Conservation (phyloP, 208 protist genomes). For the Leishmania tarentolae region DNA sequence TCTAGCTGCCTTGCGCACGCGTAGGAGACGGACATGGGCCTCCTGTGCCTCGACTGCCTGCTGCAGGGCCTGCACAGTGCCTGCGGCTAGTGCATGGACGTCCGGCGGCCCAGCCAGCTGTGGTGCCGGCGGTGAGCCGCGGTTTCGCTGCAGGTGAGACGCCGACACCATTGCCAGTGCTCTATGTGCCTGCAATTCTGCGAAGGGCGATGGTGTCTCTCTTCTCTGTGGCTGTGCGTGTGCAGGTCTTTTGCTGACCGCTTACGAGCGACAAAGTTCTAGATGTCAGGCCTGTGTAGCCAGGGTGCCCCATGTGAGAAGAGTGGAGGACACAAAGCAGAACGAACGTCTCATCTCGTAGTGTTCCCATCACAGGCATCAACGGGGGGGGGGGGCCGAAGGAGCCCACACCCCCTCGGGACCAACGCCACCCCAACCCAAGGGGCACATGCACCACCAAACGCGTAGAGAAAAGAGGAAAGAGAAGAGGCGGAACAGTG, state of each 20-base stretch:
- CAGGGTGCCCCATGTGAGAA: not conserved
- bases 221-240: not conserved
- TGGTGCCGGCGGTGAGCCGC: constrained; percentile 1
- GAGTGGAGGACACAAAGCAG: not conserved
- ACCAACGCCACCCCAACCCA: not conserved
- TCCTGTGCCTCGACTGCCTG: constrained; percentile 33
- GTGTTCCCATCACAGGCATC: not conserved
- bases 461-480: not conserved
- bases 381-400: not conserved
- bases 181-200: not conserved
- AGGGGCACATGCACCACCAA: not conserved
- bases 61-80: constrained; percentile 18
- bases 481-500: not conserved
- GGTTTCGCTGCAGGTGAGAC: not conserved
- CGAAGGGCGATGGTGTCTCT: not conserved
- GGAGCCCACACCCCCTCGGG: not conserved
- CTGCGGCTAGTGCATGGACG: not conserved
- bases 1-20: constrained; percentile 24
- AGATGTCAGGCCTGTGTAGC: not conserved
- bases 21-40: constrained; percentile 32
- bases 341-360: not conserved
- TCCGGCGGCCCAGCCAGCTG: not conserved
- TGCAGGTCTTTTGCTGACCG: not conserved
- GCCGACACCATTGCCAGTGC: constrained; percentile 3
- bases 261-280: not conserved